A percentile compares a stretch with the other conserved stretches of the same genome.
Conservation (phyloP, 495 filamentous ascomycete genomes). For the Amniculicola lignicola region DNA sequence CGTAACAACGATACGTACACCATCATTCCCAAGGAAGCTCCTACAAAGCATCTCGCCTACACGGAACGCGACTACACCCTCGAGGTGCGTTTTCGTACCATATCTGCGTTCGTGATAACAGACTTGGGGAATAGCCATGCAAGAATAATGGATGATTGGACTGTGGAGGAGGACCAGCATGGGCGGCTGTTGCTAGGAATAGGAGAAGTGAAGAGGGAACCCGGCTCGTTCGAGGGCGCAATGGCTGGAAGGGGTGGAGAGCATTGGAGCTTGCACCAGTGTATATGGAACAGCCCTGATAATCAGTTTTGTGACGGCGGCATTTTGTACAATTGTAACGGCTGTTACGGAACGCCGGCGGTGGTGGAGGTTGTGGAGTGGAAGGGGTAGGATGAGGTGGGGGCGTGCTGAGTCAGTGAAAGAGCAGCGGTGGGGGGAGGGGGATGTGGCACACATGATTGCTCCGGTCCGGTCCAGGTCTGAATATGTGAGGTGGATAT, state of each 20-base stretch:
- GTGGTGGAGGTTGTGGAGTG: background rate
- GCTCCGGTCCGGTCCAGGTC: too few relatives aligned
- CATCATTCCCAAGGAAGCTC: background rate
- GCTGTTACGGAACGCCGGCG: background rate
- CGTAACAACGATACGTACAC: background rate
- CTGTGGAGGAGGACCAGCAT: background rate
- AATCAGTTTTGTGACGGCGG: slow-evolving; percentile 5
- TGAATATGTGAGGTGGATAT: too few relatives aligned
- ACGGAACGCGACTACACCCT: background rate
- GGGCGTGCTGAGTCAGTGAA: background rate
- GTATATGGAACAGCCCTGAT: too few relatives aligned
- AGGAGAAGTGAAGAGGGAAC: background rate
- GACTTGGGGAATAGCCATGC: background rate
- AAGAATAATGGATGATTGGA: slow-evolving; percentile 1
- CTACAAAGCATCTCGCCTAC: background rate
- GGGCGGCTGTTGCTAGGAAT: slow-evolving; percentile 1
- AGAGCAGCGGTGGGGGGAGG: background rate
- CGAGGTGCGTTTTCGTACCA: background rate
- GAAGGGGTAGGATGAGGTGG: background rate
- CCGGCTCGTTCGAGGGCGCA: too few relatives aligned
- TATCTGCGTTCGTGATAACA: background rate
- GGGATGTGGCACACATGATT: too few relatives aligned
- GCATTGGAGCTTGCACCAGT: too few relatives aligned
- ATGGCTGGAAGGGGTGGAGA: background rate
- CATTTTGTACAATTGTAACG: background rate